These are phyloP conservation scores for Wickerhamomyces strasburgensis DNA, from an alignment of 805 yeast genomes.

Conservation along the genomic window DNA sequence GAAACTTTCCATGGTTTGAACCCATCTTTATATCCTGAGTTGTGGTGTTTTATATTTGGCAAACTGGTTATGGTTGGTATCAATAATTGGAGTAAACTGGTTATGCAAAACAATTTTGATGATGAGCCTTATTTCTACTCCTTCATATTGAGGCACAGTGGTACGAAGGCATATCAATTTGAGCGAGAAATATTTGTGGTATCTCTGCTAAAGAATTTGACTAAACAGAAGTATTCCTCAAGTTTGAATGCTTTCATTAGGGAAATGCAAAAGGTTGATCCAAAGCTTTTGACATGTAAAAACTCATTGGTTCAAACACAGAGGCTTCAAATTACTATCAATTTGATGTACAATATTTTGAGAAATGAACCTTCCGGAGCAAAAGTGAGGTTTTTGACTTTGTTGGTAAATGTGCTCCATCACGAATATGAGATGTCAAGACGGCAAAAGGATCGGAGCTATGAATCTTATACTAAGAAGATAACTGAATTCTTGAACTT, in stretches of 20 bases:
- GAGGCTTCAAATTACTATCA: constrained; percentile 16
- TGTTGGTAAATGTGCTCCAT: constrained; percentile 13
- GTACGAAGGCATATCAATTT: constrained; percentile 9
- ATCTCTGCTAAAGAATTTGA: constrained; percentile 14
- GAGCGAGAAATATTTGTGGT: constrained; percentile 16
- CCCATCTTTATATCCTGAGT: constrained; percentile 15
- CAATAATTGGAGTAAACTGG: constrained; percentile 22
- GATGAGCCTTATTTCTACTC: constrained; percentile 20
- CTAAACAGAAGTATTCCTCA: constrained; percentile 8
- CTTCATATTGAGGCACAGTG: constrained; percentile 18
- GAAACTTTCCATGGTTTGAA: constrained; percentile 14
- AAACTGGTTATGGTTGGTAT: constrained; percentile 12
- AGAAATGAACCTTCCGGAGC: constrained; percentile 8
- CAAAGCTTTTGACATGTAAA: constrained; percentile 8
- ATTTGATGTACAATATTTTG: constrained; percentile 14
- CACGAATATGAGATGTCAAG: constrained; percentile 10
- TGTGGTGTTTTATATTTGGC: constrained; percentile 21
- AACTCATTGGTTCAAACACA: constrained; percentile 17
- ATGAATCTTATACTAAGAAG: constrained; percentile 12
- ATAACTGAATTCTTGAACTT: constrained; percentile 15
- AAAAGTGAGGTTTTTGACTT: constrained; percentile 13
- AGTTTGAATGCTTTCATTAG: constrained; percentile 17
- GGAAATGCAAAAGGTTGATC: constrained; percentile 18
- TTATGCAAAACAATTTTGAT: constrained; percentile 18
- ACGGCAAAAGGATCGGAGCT: constrained; percentile 3